phyloP scores from a whole-genome alignment of 2,329 filamentous ascomycete species.

The Nemania sp. region DNA sequence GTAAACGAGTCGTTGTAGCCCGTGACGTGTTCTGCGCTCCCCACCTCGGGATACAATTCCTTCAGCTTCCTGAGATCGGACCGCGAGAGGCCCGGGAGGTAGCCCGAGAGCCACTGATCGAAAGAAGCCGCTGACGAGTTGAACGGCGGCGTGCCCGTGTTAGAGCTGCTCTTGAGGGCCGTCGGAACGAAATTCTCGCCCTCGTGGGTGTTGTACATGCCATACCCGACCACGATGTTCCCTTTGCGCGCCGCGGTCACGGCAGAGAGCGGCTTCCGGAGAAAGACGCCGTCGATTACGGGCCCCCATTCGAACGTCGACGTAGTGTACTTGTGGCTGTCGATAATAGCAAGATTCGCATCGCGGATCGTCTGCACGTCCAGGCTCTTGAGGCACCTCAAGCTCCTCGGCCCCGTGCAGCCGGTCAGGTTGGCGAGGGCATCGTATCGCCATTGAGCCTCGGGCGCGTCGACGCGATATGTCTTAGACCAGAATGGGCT shows the following conservation, averaged over 20 bases:
- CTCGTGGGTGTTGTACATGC: slow-evolving; percentile 67
- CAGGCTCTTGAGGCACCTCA: slow-evolving; percentile 58
- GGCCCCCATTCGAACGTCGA: slow-evolving; percentile 64
- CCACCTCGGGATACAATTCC: slow-evolving; percentile 52
- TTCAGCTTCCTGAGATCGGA: slow-evolving; percentile 47
- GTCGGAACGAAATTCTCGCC: slow-evolving; percentile 65
- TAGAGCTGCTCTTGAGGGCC: slow-evolving; percentile 46
- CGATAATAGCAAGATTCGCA: slow-evolving; percentile 55
- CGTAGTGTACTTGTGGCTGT: slow-evolving; percentile 57
- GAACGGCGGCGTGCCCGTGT: slow-evolving; percentile 47
- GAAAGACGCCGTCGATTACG: slow-evolving; percentile 61
- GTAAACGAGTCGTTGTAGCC: slow-evolving; percentile 55
- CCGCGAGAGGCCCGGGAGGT: slow-evolving; percentile 52
- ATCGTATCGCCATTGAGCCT: slow-evolving; percentile 57
- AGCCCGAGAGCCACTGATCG: slow-evolving; percentile 57
- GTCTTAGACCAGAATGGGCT: slow-evolving; percentile 65
- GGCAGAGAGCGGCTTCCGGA: slow-evolving; percentile 52
- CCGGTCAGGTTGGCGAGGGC: slow-evolving; percentile 52
- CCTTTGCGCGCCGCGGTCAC: slow-evolving; percentile 40
- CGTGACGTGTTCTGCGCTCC: slow-evolving; percentile 52
- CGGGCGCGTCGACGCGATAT: slow-evolving; percentile 54
- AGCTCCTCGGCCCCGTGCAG: slow-evolving; percentile 51
- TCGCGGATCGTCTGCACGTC: slow-evolving; percentile 58
- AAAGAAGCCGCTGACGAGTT: slow-evolving; percentile 57
- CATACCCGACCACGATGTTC: slow-evolving; percentile 49